phyloP scores from a whole-genome alignment of 2,329 filamentous ascomycete genomes.

The Aspergillus phoenicis region DNA sequence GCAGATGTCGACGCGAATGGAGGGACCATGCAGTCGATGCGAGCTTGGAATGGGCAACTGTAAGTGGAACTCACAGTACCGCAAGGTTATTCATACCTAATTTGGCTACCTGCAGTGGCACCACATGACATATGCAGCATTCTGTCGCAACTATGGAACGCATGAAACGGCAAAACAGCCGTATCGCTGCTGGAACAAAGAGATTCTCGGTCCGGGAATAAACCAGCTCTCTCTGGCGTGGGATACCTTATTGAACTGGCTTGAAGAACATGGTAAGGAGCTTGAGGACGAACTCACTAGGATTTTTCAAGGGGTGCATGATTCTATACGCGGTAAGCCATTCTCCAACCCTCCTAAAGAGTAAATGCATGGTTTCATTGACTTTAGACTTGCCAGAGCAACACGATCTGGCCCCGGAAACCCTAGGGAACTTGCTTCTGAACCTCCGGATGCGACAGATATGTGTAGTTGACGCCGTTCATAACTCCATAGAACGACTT shows the following conservation, averaged over 20 bases:
- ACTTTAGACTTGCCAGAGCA: background rate
- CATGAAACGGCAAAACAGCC: background rate
- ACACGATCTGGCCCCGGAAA: background rate
- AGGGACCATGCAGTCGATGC: constrained; percentile 10
- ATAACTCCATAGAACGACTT: background rate
- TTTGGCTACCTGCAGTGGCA: constrained; percentile 12
- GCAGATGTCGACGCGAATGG: constrained; percentile 10
- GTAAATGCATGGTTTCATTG: background rate
- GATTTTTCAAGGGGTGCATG: background rate
- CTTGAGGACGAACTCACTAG: constrained; percentile 1
- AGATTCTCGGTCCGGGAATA: constrained; percentile 11
- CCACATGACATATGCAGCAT: constrained; percentile 18
- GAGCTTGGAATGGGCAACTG: constrained; percentile 14
- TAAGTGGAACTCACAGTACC: constrained; percentile 4
- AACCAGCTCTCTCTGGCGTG: background rate
- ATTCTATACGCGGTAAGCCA: background rate
- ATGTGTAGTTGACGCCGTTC: constrained; percentile 8
- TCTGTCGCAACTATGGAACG: constrained; percentile 21
- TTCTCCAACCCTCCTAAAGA: too few relatives aligned
- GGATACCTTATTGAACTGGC: background rate
- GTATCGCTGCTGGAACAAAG: constrained; percentile 20
- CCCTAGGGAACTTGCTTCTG: background rate
- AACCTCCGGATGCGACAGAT: constrained; percentile 1
- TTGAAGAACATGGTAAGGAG: background rate
- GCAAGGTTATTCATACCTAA: background rate